Conservation (phyloP, 1,139 yeast species). For the Protomyces gravidus region DNA sequence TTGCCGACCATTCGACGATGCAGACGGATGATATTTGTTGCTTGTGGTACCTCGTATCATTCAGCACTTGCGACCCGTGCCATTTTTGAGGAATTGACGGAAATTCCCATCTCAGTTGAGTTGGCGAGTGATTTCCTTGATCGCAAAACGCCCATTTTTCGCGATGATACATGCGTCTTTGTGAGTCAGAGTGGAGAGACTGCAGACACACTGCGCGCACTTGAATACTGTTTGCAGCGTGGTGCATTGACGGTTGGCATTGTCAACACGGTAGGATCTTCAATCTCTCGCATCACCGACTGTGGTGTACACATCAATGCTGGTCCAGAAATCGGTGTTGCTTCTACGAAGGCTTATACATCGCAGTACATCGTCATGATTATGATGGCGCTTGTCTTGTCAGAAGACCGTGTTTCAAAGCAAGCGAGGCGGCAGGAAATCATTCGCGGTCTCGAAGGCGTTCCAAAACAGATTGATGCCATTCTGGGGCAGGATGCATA, state of each 20-base stretch:
- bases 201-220: slow-evolving; percentile 95
- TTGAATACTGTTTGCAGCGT: slow-evolving; percentile 92
- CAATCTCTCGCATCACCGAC: slow-evolving; percentile 91
- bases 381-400: slow-evolving; percentile 89
- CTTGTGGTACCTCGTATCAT: slow-evolving; percentile 98
- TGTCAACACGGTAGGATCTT: slow-evolving; percentile 90
- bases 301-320: slow-evolving; percentile 99
- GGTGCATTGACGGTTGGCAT: slow-evolving; percentile 98
- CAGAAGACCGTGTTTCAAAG: slow-evolving; percentile 83
- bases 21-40: slow-evolving; percentile 94
- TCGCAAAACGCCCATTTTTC: slow-evolving; percentile 89
- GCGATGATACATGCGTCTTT: slow-evolving; percentile 96
- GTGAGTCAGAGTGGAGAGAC: slow-evolving; percentile 99
- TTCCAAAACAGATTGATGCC: slow-evolving; percentile 78
- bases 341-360: slow-evolving; percentile 98
- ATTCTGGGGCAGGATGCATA: slow-evolving; percentile 69
- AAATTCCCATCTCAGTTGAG: slow-evolving; percentile 92
- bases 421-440: slow-evolving; percentile 74
- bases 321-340: slow-evolving; percentile 99
- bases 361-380: slow-evolving; percentile 96
- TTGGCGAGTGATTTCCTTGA: slow-evolving; percentile 96
- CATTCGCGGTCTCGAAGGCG: slow-evolving; percentile 75
- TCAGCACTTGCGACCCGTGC: slow-evolving; percentile 97
- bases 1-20: slow-evolving; percentile 88
- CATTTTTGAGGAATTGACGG: slow-evolving; percentile 92